These are phyloP conservation scores for Orbilia oligospora DNA, from an alignment of 2,329 filamentous ascomycete species.

Conservation along the genomic window DNA sequence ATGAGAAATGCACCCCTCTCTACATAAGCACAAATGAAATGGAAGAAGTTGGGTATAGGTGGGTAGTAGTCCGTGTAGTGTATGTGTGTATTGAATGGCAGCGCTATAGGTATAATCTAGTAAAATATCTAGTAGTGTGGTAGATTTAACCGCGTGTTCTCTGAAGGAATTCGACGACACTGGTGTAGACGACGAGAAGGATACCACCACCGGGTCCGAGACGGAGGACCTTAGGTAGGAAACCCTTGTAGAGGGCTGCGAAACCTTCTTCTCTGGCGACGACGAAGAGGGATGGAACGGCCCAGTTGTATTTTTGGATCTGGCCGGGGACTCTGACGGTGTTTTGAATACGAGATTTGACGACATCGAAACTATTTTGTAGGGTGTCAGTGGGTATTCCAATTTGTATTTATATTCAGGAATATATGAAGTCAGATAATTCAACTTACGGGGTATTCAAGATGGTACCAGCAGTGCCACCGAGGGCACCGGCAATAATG, in stretches of 20 bases:
- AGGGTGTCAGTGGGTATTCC: not conserved
- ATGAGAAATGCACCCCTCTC: slow-evolving; percentile 34
- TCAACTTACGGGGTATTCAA: slow-evolving; percentile 81
- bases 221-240: slow-evolving; percentile 90
- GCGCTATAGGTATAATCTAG: slow-evolving; percentile 18
- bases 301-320: slow-evolving; percentile 98
- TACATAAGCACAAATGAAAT: slow-evolving; percentile 11
- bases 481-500: slow-evolving; percentile 85
- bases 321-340: slow-evolving; percentile 84
- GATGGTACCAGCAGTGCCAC: slow-evolving; percentile 90
- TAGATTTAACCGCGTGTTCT: slow-evolving; percentile 70
- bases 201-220: slow-evolving; percentile 75
- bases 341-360: slow-evolving; percentile 99
- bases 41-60: slow-evolving; percentile 37
- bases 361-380: slow-evolving; percentile 80
- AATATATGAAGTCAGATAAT: not conserved
- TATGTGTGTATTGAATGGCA: slow-evolving; percentile 2
- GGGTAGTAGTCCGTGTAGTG: not conserved
- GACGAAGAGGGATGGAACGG: slow-evolving; percentile 86
- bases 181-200: slow-evolving; percentile 87
- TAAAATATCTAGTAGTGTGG: slow-evolving; percentile 12
- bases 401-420: not conserved
- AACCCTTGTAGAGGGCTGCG: slow-evolving; percentile 94
- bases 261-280: slow-evolving; percentile 96
- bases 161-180: slow-evolving; percentile 93